Evolutionary conservation across 2,329 filamentous ascomycete species (phyloP), one percentile per base, ranked within the genome.

Genomic region (Xylaria sp.): DNA sequence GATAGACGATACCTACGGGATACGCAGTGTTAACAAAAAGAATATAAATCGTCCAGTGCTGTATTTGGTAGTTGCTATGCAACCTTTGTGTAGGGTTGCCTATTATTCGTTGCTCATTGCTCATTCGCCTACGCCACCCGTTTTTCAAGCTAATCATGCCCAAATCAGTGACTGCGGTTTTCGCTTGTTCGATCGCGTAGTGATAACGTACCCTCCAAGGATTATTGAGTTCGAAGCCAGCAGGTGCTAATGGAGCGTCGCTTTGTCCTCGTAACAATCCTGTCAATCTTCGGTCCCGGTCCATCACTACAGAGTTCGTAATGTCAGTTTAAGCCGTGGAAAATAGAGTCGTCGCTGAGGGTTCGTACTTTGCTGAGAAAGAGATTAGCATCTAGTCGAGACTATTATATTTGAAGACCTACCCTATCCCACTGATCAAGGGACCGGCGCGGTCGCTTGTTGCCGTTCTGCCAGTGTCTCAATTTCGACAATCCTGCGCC

Each of bases 401-500:
- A 23, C 21, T 5, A 35, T 57, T 29, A 53, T 32, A 16, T 27
- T 18, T 21, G 5, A 21, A 50, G 54, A 78, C 84, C 72, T 79
- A 90, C 88, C 80, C 79, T 86, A 74, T 90, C 88, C 88, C 88
- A 91, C 75, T 87, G 84, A 75, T 90, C 88, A 65, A 90, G 69
- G 8, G 86, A 87, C 77, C 87, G 88, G 72, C 88, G 86, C 63
- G 84, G 82, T 74, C 86, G 83, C 82, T 89, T 90, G 75, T 87
- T 85, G 69, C 88, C 88, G 78, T 89, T 90, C 73, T 86, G 83
- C 81, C 83, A 84, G 73, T 84, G 84, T 77, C 84, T 86, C 73
- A 90, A 81, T 72, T 85, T 84, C 47, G 85, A 85, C 72, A 91
- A 75, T 29, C 88, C 88, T 59, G 85, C 84, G 69, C 88, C 88